Percentiles rank a stretch among this genome's conserved stretches.
These are phyloP conservation scores for Pleurotus sapidus DNA, from an alignment of 768 basidiomycete species.

Conservation along the genomic window DNA sequence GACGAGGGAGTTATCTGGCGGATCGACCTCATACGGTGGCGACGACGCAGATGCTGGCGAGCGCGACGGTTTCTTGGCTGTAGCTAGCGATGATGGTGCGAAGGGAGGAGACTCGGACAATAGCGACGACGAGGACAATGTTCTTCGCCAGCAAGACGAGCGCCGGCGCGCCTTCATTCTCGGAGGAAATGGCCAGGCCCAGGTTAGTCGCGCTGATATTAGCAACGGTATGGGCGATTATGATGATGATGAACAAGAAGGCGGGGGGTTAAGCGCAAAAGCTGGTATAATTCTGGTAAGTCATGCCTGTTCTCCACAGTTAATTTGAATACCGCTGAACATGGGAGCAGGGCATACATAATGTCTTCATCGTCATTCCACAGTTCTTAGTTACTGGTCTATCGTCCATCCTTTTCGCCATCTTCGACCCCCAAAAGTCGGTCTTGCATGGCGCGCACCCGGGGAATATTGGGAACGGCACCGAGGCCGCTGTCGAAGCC, in stretches of 20 bases:
- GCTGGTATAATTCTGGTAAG: conserved; percentile 85
- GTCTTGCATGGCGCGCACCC: conserved; percentile 33
- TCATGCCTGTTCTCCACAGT: conserved; percentile 10
- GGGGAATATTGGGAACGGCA: conserved; percentile 11
- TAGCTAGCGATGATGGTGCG: conserved; percentile 17
- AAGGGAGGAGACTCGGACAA: conserved; percentile 18
- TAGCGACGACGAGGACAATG: conserved; percentile 6
- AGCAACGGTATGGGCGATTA: conserved; percentile 21
- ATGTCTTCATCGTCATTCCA: conserved; percentile 89
- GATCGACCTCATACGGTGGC: background rate
- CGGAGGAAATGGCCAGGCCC: conserved; percentile 42
- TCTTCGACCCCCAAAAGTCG: conserved; percentile 68
- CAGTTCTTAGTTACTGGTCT: conserved; percentile 92
- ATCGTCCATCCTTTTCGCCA: conserved; percentile 81
- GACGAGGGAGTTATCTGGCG: conserved; percentile 18
- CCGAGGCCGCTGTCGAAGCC: conserved; percentile 6
- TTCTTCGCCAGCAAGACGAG: conserved; percentile 1
- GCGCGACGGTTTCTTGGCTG: conserved; percentile 22
- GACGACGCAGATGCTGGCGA: conserved; percentile 23
- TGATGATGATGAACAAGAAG: conserved; percentile 21
- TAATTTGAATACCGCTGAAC: background rate
- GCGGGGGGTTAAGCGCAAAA: conserved; percentile 63
- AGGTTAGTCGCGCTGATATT: conserved; percentile 46
- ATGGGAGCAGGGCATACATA: conserved; percentile 79
- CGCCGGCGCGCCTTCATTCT: conserved; percentile 20